Conservation (phyloP, 2,329 filamentous ascomycete species). For the Lecanicillium sp. region DNA sequence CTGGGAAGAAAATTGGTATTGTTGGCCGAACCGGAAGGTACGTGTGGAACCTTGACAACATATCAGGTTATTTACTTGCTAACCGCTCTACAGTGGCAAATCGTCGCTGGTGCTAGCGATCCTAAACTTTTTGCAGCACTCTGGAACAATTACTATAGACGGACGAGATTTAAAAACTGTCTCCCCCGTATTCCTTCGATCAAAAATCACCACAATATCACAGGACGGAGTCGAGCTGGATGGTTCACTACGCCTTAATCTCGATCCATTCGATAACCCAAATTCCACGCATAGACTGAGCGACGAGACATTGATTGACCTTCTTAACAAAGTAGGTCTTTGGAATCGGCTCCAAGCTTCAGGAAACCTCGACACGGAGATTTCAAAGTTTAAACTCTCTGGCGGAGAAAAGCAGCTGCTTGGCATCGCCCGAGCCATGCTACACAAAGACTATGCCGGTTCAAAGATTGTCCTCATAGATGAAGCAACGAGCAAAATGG, state of each 20-base stretch:
- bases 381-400: slow-evolving; percentile 10
- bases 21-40: slow-evolving; percentile 8
- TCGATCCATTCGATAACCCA: slow-evolving; percentile 6
- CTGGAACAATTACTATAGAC: slow-evolving; percentile 9
- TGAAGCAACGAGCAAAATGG: slow-evolving; percentile 14
- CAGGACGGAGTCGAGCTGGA: slow-evolving; percentile 16
- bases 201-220: slow-evolving; percentile 18
- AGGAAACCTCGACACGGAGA: slow-evolving; percentile 8
- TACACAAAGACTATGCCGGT: slow-evolving; percentile 11
- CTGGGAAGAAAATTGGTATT: slow-evolving; percentile 7
- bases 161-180: slow-evolving; percentile 5
- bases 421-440: slow-evolving; percentile 14
- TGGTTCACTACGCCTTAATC: slow-evolving; percentile 7
- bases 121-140: slow-evolving; percentile 6
- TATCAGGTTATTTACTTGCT: too few relatives aligned
- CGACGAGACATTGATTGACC: slow-evolving; percentile 9
- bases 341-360: slow-evolving; percentile 6
- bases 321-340: slow-evolving; percentile 10
- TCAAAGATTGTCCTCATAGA: slow-evolving; percentile 4
- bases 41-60: not conserved
- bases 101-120: slow-evolving; percentile 5
- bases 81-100: slow-evolving; percentile 4
- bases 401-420: slow-evolving; percentile 13
- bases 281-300: not conserved
- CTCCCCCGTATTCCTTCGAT: slow-evolving; percentile 12